Base-by-base conservation (phyloP, 2,329 filamentous ascomycete genomes). In the Ophiognomonia clavigignenti-juglandacearum region DNA sequence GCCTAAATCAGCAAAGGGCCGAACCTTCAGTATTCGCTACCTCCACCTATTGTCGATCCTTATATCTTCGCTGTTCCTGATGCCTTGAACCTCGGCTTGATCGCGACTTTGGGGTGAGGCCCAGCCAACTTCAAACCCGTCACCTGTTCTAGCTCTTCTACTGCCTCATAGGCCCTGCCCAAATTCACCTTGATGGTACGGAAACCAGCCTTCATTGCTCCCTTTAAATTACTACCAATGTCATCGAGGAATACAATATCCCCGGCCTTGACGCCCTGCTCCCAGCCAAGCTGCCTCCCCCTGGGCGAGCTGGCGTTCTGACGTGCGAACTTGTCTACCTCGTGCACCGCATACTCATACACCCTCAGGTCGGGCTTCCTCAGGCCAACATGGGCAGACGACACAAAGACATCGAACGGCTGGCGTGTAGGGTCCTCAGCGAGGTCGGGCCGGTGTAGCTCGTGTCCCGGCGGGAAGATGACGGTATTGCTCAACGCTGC, bases 161-260 rank as follows among this genome's bases (percentile, higher is more conserved):
- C 91, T 0, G 92, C 91, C 62, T 91, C 83, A 61, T 80, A 86
- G 1, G 86, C 81, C 63, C 77, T 81, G 2, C 91, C 91, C 23
- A 97, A 68, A 8, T 78, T 72, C 1, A 97, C 93, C 67, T 92
- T 96, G 54, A 97, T 77, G 0, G 92, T 97, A 47, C 75, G 68
- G 64, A 97, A 84, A 0, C 92, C 92, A 19, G 82, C 70, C 40
- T 75, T 75, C 65, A 75, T 86, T 1, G 83, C 93, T 37, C 77
- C 84, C 71, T 91, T 93, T 48, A 97, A 65, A 63, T 98, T 98
- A 66, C 91, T 83, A 2, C 93, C 93, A 63, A 98, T 96, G 58
- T 96, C 91, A 63, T 96, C 93, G 41, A 96, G 67, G 62, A 98
- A 98, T 4, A 95, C 67, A 37, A 96, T 72, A 46, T 96, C 88